Percentiles rank a stretch among this genome's conserved stretches.
phyloP scores from a whole-genome alignment of 768 basidiomycete genomes.

The Hemileccinum rubropunctum region DNA sequence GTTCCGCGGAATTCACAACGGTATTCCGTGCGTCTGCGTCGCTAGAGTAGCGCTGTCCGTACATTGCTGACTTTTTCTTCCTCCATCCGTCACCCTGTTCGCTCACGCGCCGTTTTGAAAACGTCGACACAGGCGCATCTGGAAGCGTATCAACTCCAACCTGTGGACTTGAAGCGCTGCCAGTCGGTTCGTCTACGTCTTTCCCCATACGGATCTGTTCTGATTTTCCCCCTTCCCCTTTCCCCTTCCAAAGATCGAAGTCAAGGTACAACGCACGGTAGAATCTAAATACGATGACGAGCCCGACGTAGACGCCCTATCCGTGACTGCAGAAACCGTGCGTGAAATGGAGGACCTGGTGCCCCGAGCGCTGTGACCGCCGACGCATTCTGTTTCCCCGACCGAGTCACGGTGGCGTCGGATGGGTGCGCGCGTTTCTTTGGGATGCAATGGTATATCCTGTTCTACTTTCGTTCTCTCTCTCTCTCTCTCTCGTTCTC shows the following conservation, averaged over 20 bases:
- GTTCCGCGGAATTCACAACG: neutral
- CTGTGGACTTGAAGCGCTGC: neutral
- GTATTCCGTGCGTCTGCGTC: slow-evolving; percentile 1
- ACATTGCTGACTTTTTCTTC: neutral
- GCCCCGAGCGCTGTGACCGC: no score
- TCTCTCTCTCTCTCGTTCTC: no score
- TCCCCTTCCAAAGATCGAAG: slow-evolving; percentile 12
- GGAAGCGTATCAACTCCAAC: neutral
- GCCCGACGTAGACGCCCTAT: slow-evolving; percentile 3
- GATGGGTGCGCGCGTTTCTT: no score
- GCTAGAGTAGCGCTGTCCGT: no score
- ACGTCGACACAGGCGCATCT: slow-evolving; percentile 1
- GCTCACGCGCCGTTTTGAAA: neutral
- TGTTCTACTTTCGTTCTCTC: no score
- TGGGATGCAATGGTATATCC: no score
- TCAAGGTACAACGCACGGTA: slow-evolving; percentile 16
- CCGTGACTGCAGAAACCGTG: neutral
- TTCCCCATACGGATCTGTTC: neutral
- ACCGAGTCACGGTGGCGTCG: no score
- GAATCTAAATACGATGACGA: slow-evolving; percentile 15
- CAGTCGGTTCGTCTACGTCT: slow-evolving; percentile 11
- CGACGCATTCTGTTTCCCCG: no score
- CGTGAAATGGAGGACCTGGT: neutral
- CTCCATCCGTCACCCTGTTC: no score
- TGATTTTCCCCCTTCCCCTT: neutral